Base-by-base conservation (phyloP, 2,329 filamentous ascomycete genomes). In the Alternaria burnsii region DNA sequence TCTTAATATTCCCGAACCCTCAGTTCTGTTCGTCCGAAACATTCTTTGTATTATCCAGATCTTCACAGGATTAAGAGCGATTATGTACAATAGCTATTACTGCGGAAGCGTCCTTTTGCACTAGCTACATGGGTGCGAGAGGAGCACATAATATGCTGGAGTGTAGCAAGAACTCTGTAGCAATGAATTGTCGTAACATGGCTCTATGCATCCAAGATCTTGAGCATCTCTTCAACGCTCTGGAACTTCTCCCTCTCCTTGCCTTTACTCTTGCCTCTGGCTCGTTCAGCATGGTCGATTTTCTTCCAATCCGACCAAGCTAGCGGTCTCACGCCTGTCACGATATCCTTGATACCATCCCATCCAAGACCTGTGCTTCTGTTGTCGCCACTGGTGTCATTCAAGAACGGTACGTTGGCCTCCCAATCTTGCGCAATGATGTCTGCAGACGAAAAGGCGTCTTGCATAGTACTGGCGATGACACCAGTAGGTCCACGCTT, bases 401-500 rank as follows among this genome's bases (percentile, higher is more conserved):
- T 82, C 44, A 88, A 69, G 55, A 89, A 86, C 1, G 76, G 78
- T 10, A 77, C 78, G 5, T 77, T 70, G 0, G 75, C 73, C 51
- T 81, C 73, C 90, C 93, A 94, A 74, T 99, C 95, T n/a, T 86
- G 81, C 0, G 87, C 87, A 63, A 99, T 91, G 3, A 90, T 88
- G 74, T 97, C 94, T 1, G 89, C 95, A 0, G 93, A 97, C 9
- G 87, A 86, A 72, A 98, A 99, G 0, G 95, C 94, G 76, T 99
- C 95, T 61, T 91, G 88, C 93, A 99, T 97, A 0, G 95, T 99
- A 30, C 90, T 93, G 1, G 94, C 94, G 76, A 99, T 99, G 4
- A 98, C 94, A 3, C 95, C 95, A 0, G 93, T 97, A 0, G 95
- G 94, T 0, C 95, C 95, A 36, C 91, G 87, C 81, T 98, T 98